These are phyloP conservation scores for Nitzschia sp. DNA, from an alignment of 108 stramenopile genomes.

Conservation along the genomic window DNA sequence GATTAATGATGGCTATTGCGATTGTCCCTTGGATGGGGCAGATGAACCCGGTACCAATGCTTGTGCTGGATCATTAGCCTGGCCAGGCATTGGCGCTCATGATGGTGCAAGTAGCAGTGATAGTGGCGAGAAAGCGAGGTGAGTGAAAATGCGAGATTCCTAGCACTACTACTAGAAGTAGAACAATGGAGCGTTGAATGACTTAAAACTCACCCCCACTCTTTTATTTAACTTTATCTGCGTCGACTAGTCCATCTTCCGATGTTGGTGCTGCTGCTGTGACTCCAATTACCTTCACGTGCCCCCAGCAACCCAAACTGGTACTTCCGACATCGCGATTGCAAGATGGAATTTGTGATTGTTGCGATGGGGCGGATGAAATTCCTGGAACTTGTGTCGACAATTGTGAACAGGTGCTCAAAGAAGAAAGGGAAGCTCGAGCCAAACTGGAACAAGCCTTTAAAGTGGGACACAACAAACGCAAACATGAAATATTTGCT, in stretches of 20 bases:
- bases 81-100: slow-evolving; percentile 44
- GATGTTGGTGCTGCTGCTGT: no score
- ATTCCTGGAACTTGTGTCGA: slow-evolving; percentile 42
- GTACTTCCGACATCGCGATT: slow-evolving; percentile 55
- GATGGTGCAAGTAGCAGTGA: neutral
- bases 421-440: slow-evolving; percentile 43
- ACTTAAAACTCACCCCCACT: no score
- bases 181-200: no score
- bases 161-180: no score
- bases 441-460: slow-evolving; percentile 37
- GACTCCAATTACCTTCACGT: slow-evolving; percentile 34
- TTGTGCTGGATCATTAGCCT: slow-evolving; percentile 62
- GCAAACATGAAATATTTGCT: slow-evolving; percentile 35
- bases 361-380: slow-evolving; percentile 82
- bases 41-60: slow-evolving; percentile 76
- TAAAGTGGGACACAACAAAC: slow-evolving; percentile 42
- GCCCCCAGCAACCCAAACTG: slow-evolving; percentile 65
- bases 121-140: neutral
- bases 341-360: slow-evolving; percentile 85
- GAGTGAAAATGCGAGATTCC: neutral
- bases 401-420: slow-evolving; percentile 61
- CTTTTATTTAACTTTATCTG: no score
- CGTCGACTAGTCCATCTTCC: no score
- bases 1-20: slow-evolving; percentile 83
- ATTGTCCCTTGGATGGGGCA: slow-evolving; percentile 67